Conservation (phyloP, 768 basidiomycete species). For the Russula dissimulans region DNA sequence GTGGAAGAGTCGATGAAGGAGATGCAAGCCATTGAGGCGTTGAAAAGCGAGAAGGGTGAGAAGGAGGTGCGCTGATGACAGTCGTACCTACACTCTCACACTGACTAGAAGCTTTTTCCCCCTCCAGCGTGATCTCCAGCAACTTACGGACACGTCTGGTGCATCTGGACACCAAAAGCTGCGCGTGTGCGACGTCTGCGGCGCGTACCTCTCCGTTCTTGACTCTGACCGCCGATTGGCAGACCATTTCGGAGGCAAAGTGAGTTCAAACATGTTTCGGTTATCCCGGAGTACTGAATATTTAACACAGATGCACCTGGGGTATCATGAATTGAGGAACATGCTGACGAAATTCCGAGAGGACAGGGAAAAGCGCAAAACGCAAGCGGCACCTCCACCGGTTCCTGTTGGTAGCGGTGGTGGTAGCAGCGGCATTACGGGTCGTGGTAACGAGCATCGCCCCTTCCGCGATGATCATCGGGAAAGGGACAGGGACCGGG, state of each 20-base stretch:
- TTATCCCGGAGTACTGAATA: neutral
- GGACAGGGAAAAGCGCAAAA: conserved; percentile 75
- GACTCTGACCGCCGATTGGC: conserved; percentile 98
- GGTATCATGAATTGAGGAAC: conserved; percentile 95
- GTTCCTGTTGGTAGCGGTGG: conserved; percentile 23
- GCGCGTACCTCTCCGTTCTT: conserved; percentile 95
- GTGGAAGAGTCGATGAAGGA: conserved; percentile 99
- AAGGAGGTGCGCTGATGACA: conserved; percentile 63
- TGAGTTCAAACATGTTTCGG: conserved; percentile 29
- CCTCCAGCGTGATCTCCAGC: conserved; percentile 79
- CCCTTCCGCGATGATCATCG: conserved; percentile 53
- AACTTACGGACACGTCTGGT: conserved; percentile 94
- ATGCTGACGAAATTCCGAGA: conserved; percentile 88
- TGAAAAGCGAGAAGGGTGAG: conserved; percentile 91
- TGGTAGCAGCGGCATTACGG: conserved; percentile 26
- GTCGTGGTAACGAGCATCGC: conserved; percentile 41
- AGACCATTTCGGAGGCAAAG: conserved; percentile 99
- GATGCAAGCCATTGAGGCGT: conserved; percentile 92
- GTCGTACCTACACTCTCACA: neutral
- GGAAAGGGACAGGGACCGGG: conserved; percentile 62
- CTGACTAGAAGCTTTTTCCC: neutral
- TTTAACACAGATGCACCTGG: conserved; percentile 84
- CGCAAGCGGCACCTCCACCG: conserved; percentile 34
- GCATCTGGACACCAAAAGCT: conserved; percentile 99
- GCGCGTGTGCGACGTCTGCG: conserved; percentile 99